Base-by-base conservation (phyloP, 768 basidiomycete genomes). In the Tremella yokohamensis region DNA sequence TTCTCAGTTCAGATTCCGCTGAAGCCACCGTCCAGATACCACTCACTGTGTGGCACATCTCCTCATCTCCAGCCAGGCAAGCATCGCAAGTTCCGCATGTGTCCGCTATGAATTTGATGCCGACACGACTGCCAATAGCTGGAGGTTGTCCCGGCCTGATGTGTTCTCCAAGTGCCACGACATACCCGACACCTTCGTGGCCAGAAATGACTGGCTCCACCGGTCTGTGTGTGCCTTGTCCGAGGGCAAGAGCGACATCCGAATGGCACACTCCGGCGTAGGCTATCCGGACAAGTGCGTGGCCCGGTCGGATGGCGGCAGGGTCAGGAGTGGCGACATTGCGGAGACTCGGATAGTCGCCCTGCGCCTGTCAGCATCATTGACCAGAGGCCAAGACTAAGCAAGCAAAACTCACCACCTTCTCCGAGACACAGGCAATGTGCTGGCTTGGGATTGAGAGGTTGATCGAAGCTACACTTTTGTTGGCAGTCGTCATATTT, bases 21-120 rank as follows among this genome's bases (percentile, higher is more conserved):
- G 19, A 49, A 49, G 18, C 6, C n/a, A 15, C 9, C 26, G 3
- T 49, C 3, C 8, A 16, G 7, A 49, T 16, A 16, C 8, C 48
- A 45, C 48, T 49, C 24, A 49, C 48, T 11, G 19, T 19, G 16
- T 49, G 8, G 24, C 48, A 49, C 19, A 16, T 20, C 48, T 49
- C 48, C 24, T 49, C 48, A 24, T 49, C 48, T 3, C 48, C 48
- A 8, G 19, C 48, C 26, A 22, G 19, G 16, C 48, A 49, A 8
- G 48, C 48, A 8, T 8, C 48, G 24, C 48, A 49, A 8, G n/a
- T 26, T 8, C 48, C 48, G 26, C 48, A 49, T 16, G 24, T 49
- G 24, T 49, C 48, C 24, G 48, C 48, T 20, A 49, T 49, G 24
- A 49, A 49, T 24, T 49, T 49, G 48, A 49, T 49, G 24, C 48